Evolutionary conservation across 2,329 filamentous ascomycete genomes (phyloP), one percentile per base, ranked within the genome.

Genomic region (Ascocoryne sarcoides): DNA sequence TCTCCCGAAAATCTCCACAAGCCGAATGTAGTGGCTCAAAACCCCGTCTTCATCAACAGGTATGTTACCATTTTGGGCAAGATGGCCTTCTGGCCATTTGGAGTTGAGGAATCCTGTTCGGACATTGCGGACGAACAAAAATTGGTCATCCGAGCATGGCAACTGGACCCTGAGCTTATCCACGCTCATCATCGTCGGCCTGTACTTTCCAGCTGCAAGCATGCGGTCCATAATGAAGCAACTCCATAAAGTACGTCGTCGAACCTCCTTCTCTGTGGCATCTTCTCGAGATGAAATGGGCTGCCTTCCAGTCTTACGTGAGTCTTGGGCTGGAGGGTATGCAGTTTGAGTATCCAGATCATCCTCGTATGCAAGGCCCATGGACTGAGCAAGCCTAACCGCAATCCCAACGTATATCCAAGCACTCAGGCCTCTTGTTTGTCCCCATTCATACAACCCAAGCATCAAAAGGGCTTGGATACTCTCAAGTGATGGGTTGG

Each of bases 181-280:
- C 1, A 73, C 63, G 28, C 69, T 67, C 32, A 85, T 68, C 53
- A 75, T 77, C 10, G 72, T 69, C 1, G 74, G 68, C 16, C 79
- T 68, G 38, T 76, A 70, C 46, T 74, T 75, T 15, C 80, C 80
- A 50, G 74, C 79, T 26, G 78, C 74, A 17, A 85, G 63, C 59
- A 84, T 75, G 3, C 80, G 73, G 56, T 87, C 82, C 50, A 87
- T 66, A 37, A 85, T 77, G 43, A 83, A 78, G 53, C 81, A 84
- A 50, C 81, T 84, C 65, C 82, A 86, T 65, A 85, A 82, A 1
- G 82, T 84, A 5, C 83, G 72, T 18, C 82, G 68, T 44, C 71
- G 67, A 10, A 80, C 71, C 57, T 87, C 82, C 42, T 75, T 75
- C 26, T 72, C 64, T 16, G 81, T 72, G 34, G 74, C 70, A 12